phyloP scores from a whole-genome alignment of 352 stramenopile genomes.

The Stephanocyclus meneghinianus region DNA sequence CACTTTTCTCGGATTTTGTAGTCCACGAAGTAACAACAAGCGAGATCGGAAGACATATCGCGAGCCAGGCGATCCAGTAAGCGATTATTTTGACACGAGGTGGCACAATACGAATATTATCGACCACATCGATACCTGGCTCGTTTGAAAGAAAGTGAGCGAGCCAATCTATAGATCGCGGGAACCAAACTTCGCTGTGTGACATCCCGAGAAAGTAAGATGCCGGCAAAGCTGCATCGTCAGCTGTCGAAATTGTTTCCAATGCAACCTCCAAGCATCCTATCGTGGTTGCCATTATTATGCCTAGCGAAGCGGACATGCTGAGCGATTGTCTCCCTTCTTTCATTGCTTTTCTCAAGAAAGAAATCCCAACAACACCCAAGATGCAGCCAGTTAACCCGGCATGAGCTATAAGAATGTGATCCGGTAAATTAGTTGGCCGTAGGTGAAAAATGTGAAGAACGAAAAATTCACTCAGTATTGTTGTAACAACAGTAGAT shows the following conservation, averaged over 20 bases:
- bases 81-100: background rate
- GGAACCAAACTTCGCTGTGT: background rate
- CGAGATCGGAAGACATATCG: background rate
- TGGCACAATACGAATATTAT: background rate
- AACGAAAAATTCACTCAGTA: conserved; percentile 37
- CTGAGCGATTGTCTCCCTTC: background rate
- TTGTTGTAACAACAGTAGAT: conserved; percentile 34
- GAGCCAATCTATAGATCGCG: conserved; percentile 33
- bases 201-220: background rate
- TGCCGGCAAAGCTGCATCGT: background rate
- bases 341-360: background rate
- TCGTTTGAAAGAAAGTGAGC: conserved; percentile 25
- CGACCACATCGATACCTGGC: background rate
- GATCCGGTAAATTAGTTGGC: conserved; percentile 10
- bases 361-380: conserved; percentile 8
- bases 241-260: conserved; percentile 5
- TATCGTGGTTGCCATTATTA: conserved; percentile 22
- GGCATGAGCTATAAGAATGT: conserved; percentile 33
- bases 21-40: background rate
- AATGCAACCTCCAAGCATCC: conserved; percentile 36
- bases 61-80: background rate
- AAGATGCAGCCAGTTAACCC: conserved; percentile 42
- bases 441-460: conserved; percentile 7
- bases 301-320: conserved; percentile 1
- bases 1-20: background rate